Evolutionary conservation across 257 asterid genomes (phyloP).

Genomic region (Nicotiana tomentosiformis): DNA sequence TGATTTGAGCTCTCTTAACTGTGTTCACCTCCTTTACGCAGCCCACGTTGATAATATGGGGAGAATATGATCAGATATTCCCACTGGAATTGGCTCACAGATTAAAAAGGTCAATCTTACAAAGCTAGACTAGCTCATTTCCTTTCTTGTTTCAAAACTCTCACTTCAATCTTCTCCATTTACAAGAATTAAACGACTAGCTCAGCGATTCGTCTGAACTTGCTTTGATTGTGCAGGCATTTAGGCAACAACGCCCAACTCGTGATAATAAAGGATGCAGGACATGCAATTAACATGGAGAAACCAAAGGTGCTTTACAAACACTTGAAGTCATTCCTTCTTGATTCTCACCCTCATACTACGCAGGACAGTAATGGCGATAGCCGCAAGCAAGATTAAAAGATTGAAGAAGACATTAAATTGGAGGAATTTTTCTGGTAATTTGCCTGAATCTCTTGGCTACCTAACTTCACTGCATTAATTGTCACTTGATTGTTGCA

Average conservation of each 20-base stretch:
- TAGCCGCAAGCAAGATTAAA: conserved; percentile 37
- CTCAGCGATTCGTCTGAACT: not conserved
- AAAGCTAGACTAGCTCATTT: not conserved
- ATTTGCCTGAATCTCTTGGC: conserved; percentile 3
- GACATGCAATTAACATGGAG: conserved; percentile 78
- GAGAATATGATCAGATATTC: conserved; percentile 67
- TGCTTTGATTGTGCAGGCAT: conserved; percentile 40
- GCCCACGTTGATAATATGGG: conserved; percentile 82
- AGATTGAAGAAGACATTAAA: not conserved
- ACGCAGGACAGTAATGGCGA: conserved; percentile 23
- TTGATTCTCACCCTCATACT: conserved; percentile 22
- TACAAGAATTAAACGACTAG: not conserved
- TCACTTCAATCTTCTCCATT: not conserved
- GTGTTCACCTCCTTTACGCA: conserved; percentile 11
- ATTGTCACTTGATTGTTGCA: not conserved
- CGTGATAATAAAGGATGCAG: conserved; percentile 59
- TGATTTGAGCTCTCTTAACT: conserved; percentile 2
- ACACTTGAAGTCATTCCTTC: conserved; percentile 53
- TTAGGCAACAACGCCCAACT: conserved; percentile 53
- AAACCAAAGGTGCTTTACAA: conserved; percentile 55
- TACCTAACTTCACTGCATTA: not conserved
- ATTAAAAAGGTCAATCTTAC: conserved; percentile 43
- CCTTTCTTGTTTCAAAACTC: not conserved
- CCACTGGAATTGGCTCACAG: conserved; percentile 73
- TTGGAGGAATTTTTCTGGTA: not conserved